Base-by-base conservation (phyloP, 2,329 filamentous ascomycete genomes). In the Periconia macrospinosa region DNA sequence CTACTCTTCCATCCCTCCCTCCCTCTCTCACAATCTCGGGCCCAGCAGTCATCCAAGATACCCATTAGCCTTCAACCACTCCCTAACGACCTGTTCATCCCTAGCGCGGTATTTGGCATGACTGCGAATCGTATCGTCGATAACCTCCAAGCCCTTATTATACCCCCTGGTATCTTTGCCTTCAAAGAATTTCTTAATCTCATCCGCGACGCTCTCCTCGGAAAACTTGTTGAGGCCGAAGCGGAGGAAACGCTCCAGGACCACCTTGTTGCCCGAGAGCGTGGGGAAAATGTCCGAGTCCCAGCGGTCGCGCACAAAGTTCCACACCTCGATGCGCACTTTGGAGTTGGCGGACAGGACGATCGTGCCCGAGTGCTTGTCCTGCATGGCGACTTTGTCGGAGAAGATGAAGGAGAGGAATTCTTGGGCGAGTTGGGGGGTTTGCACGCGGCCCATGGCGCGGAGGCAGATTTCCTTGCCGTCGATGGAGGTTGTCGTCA, bases 201-300 rank as follows among this genome's bases (percentile, higher is more conserved):
- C 53, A 59, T 86, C 81, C 57, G 91, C 83, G 15, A 85, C 81
- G 58, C 83, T 82, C 14, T 80, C 76, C 63, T 91, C 87, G 2
- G 90, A 85, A 71, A 95, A 97, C 69, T 90, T 89, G 66, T 85
- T 85, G 62, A 99, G 78, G 43, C 86, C 86, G 62, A 89, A 80
- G 63, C 90, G 87, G 64, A 99, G 78, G 76, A 96, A 96, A 45
- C 93, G 87, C 76, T 99, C 93, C 15, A 97, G 80, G 2, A 97
- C 85, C 30, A 97, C 88, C 58, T 91, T 89, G 77, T 97, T 97
- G 41, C 81, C 81, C 71, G 84, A 86, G 50, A 97, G 81, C 73
- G 88, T 89, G 55, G 84, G 78, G 49, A 87, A 82, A 43, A 96
- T 83, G 35, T 83, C 79, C 30, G 52, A 54, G 30, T 85, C 81